Evolutionary conservation across 169 alveolate genomes (phyloP).

Genomic region (Cystoisospora suis): DNA sequence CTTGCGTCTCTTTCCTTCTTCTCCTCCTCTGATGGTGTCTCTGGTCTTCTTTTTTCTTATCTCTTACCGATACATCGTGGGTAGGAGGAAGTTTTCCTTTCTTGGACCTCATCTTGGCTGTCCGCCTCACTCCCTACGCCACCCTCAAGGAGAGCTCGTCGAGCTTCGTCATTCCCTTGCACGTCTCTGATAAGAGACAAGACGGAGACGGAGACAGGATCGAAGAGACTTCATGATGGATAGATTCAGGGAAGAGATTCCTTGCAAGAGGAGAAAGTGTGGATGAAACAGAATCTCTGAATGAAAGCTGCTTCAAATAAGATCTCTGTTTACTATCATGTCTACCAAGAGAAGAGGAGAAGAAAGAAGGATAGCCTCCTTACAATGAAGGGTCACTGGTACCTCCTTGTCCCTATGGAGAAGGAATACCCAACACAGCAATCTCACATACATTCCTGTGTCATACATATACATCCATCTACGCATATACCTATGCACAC

Average conservation of each 20-base stretch:
- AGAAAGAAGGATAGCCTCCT: not conserved
- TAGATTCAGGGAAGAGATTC: not conserved
- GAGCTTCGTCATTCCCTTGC: not conserved
- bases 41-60: not conserved
- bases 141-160: not conserved
- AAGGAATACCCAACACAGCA: not conserved
- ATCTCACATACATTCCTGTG: not conserved
- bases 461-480: not conserved
- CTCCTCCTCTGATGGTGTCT: not conserved
- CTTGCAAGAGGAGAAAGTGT: not conserved
- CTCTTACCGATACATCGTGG: constrained; percentile 11
- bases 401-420: not conserved
- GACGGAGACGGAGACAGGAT: not conserved
- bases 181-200: not conserved
- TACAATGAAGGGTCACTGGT: not conserved
- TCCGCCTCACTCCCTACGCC: not conserved
- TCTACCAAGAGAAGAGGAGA: not conserved
- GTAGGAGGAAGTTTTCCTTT: not conserved
- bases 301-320: no score
- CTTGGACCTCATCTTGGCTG: not conserved
- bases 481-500: not conserved
- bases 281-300: not conserved
- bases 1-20: no score
- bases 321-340: not conserved
- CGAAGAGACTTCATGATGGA: not conserved